A percentile compares a stretch with the other conserved stretches of the same genome.
These are phyloP conservation scores for Obelidium mucronatum DNA, from an alignment of 192 early-diverging fungal genomes.

Conservation along the genomic window DNA sequence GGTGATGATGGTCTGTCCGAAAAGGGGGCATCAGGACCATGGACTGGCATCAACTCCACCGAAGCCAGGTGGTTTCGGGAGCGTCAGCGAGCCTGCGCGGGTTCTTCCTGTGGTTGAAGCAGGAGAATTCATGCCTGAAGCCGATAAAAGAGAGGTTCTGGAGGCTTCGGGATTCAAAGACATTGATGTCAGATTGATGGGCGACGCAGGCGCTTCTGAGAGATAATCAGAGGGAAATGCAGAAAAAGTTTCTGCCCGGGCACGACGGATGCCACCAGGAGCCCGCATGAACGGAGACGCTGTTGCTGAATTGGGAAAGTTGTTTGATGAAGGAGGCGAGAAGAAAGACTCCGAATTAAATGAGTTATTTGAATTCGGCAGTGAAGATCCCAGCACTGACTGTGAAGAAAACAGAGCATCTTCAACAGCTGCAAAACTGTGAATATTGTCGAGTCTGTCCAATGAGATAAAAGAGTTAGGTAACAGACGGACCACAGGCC, in stretches of 20 bases:
- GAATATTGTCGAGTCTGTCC: not conserved
- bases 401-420: slow-evolving; percentile 9
- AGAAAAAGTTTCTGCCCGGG: slow-evolving; percentile 54
- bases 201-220: not conserved
- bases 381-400: too few species aligned
- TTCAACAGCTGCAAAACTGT: slow-evolving; percentile 12
- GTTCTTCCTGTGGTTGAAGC: slow-evolving; percentile 2
- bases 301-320: not conserved
- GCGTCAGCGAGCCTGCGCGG: slow-evolving; percentile 44
- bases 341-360: slow-evolving; percentile 4
- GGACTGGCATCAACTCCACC: not conserved
- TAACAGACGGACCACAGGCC: not conserved
- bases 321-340: not conserved
- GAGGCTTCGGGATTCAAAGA: not conserved
- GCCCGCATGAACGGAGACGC: not conserved
- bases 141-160: slow-evolving; percentile 18
- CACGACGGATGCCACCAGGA: slow-evolving; percentile 26
- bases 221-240: slow-evolving; percentile 52
- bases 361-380: too few species aligned
- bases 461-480: not conserved
- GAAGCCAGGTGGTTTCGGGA: slow-evolving; percentile 41
- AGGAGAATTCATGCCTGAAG: slow-evolving; percentile 60
- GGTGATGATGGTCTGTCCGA: not conserved
- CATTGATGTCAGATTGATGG: not conserved
- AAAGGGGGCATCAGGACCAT: not conserved